Base-by-base conservation (phyloP, 202 grass and related monocot species). In the Schoenoplectus triqueter region DNA sequence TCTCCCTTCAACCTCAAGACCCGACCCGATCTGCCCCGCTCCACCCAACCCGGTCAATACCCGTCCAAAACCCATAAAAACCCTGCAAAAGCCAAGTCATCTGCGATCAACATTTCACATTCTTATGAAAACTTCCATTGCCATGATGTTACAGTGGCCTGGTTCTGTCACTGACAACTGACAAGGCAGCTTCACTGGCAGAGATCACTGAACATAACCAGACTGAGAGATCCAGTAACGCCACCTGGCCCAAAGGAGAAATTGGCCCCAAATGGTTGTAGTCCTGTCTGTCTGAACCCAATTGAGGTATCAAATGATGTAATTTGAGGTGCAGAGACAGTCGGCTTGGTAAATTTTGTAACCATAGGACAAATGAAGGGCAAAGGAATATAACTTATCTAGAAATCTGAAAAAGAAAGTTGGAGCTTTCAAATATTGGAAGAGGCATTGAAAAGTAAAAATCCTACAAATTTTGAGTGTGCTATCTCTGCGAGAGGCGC, bases 101-200 rank as follows among this genome's bases (percentile, higher is more conserved):
- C 81, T 9, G 71, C 84, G 49, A 73, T 96, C 87, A 89, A 90
- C 84, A 87, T 92, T 69, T 94, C 92, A 13, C 90, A 92, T 74
- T 99, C 93, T 54, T 99, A 99, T 73, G 97, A 99, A 71, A 91
- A 96, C 84, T 99, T 99, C 86, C 87, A 92, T 82, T 96, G 93
- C 45, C 89, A 78, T 73, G 90, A 89, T 75, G 93, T 99, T 50
- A 96, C 97, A 6, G 92, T 99, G 97, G 93, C 97, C 97, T 0
- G 87, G 92, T 66, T 86, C 85, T 77, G 87, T 62, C 66, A 31
- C 31, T 31, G 31, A 31, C 31, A 31, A 88, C 83, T 64, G 52
- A 78, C 48, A 87, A 71, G 9, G 61, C 79, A 41, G 91, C 85
- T 18, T 55, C 44, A 57, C 64, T 80, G 70, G 82, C 75, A 48